A percentile compares a stretch with the other conserved stretches of the same genome.
phyloP scores from a whole-genome alignment of 2,329 filamentous ascomycete genomes.

The Ambrosiella cleistominuta region DNA sequence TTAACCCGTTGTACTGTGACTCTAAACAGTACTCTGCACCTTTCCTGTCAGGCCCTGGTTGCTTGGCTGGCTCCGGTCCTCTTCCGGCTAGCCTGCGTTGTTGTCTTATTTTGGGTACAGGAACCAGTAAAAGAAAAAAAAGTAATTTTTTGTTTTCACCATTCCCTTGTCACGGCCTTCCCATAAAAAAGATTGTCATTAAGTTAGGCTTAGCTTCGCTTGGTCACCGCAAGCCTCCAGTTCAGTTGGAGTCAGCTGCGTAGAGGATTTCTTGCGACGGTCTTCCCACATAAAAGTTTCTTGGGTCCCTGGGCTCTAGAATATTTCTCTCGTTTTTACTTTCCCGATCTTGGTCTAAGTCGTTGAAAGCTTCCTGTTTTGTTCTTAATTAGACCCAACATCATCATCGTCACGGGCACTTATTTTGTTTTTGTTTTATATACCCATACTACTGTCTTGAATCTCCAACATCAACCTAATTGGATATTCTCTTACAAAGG shows the following conservation, averaged over 20 bases:
- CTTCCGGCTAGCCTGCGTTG: constrained; percentile 4
- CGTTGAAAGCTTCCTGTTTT: constrained; percentile 5
- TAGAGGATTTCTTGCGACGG: not conserved
- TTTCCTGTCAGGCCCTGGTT: not conserved
- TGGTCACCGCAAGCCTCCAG: no score
- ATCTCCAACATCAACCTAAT: not conserved
- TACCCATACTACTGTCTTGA: not conserved
- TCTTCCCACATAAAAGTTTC: constrained; percentile 10
- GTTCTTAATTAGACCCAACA: not conserved
- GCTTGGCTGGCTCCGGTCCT: constrained; percentile 7
- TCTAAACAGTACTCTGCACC: not conserved
- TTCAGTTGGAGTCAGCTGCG: no score
- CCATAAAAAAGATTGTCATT: constrained; percentile 5
- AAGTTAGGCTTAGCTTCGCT: not conserved
- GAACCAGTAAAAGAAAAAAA: constrained; percentile 1
- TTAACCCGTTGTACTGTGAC: not conserved
- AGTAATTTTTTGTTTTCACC: not conserved
- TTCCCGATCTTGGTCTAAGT: constrained; percentile 6
- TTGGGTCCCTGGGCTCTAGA: not conserved
- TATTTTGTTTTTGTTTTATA: not conserved
- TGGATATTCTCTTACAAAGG: not conserved
- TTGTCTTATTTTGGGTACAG: not conserved
- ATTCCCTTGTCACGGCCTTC: constrained; percentile 7
- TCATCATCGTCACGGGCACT: not conserved
- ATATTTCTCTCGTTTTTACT: constrained; percentile 2